These are phyloP conservation scores for Pseudogymnoascus sp. DNA, from an alignment of 2,329 filamentous ascomycete species.

Conservation along the genomic window DNA sequence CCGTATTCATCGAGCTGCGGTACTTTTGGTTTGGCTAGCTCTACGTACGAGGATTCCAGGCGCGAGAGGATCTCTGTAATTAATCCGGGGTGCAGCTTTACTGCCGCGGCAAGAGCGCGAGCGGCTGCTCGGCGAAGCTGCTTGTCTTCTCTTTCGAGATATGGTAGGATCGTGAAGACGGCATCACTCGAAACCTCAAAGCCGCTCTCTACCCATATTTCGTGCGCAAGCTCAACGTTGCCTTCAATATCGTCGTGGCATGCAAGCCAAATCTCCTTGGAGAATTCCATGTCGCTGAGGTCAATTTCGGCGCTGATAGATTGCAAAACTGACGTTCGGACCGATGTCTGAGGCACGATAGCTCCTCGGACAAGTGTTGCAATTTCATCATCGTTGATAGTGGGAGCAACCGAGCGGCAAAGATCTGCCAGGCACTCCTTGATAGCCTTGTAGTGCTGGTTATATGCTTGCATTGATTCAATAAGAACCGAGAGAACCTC, in stretches of 20 bases:
- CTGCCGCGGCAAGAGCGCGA: slow-evolving; percentile 67
- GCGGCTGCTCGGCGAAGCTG: slow-evolving; percentile 80
- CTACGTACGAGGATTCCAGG: slow-evolving; percentile 63
- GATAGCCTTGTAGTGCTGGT: slow-evolving; percentile 88
- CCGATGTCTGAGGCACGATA: slow-evolving; percentile 69
- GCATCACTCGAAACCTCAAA: slow-evolving; percentile 60
- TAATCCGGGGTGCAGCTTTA: slow-evolving; percentile 49
- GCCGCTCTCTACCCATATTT: slow-evolving; percentile 93
- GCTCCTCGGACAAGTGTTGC: slow-evolving; percentile 65
- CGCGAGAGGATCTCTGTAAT: slow-evolving; percentile 54
- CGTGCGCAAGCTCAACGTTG: slow-evolving; percentile 70
- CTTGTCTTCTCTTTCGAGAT: slow-evolving; percentile 68
- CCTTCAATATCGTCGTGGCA: slow-evolving; percentile 86
- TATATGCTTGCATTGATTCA: slow-evolving; percentile 76
- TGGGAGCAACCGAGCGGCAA: slow-evolving; percentile 74
- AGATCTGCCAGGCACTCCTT: slow-evolving; percentile 88
- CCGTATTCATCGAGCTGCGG: slow-evolving; percentile 87
- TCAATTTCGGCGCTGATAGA: slow-evolving; percentile 88
- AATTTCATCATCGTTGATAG: slow-evolving; percentile 66
- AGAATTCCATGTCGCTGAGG: slow-evolving; percentile 76
- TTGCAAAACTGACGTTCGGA: slow-evolving; percentile 78
- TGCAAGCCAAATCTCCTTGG: slow-evolving; percentile 86
- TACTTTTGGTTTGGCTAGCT: slow-evolving; percentile 72
- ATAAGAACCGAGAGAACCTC: slow-evolving; percentile 66
- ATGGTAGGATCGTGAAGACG: slow-evolving; percentile 61